Evolutionary conservation across 208 protist genomes (phyloP).

Genomic region (Plasmodiophora brassicae): DNA sequence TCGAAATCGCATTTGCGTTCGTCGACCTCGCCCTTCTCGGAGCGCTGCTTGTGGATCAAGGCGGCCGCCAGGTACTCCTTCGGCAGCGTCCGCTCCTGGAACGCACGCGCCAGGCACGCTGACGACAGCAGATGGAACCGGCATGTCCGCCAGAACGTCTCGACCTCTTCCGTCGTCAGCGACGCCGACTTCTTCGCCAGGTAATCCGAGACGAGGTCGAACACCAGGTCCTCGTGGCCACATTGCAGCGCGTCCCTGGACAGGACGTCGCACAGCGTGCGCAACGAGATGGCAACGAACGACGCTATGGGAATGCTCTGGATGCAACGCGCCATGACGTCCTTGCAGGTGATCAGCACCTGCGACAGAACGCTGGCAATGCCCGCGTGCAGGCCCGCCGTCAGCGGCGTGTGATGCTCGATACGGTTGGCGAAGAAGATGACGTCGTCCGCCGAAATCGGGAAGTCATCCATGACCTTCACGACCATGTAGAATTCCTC

Average conservation of each 20-base stretch:
- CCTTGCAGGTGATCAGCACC: background rate
- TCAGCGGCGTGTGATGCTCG: background rate
- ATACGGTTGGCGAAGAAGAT: background rate
- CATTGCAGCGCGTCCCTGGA: background rate
- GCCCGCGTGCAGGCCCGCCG: background rate
- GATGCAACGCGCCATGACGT: background rate
- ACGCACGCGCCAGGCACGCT: background rate
- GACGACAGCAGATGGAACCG: conserved; percentile 30
- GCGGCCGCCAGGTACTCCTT: conserved; percentile 14
- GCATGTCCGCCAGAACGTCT: background rate
- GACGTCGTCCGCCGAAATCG: background rate
- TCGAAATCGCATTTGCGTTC: background rate
- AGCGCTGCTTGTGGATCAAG: conserved; percentile 27
- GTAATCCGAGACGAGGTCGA: background rate
- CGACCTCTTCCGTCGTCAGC: background rate
- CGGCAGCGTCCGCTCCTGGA: background rate
- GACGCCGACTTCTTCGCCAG: background rate
- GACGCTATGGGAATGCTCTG: background rate
- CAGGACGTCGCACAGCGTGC: background rate
- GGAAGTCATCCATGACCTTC: background rate
- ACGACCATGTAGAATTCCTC: background rate
- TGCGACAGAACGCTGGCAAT: background rate
- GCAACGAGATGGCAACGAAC: background rate
- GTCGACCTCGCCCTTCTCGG: background rate
- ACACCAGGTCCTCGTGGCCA: conserved; percentile 15